Base-by-base conservation (phyloP, 108 stramenopile species). In the Stephanodiscus minutulus region DNA sequence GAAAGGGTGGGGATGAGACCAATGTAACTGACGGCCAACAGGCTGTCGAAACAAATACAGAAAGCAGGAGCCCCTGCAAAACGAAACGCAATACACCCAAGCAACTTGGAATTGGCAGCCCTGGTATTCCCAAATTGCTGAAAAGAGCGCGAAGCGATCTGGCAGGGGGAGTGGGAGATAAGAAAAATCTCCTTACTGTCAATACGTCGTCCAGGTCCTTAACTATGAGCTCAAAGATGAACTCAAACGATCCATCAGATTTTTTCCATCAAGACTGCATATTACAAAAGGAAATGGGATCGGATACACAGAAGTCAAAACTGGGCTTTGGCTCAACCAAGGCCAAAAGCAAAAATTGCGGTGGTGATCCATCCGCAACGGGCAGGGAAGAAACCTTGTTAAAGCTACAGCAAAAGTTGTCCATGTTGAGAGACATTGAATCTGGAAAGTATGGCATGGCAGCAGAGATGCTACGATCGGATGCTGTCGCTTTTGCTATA, bases 391-490 rank as follows among this genome's bases (percentile, higher is more conserved):
- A 70, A 24, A 57, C 65, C 0, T 53, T 78, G 21, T 57, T 52
- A 9, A 78, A 78, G 59, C 52, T 78, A 44, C 60, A 71, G 55
- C 48, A 67, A 72, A 78, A 78, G 50, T 58, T 78, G 24, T 62
- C 66, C 10, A 55, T 78, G 53, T 64, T 78, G 48, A 37, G 70
- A 18, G 77, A 78, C 46, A 78, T 78, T 63, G 77, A 78, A 72
- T 72, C 70, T 0, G 77, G 77, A 55, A 78, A 78, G 33, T 78
- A 56, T 61, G 77, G 77, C 8, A 78, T 70, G 58, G 77, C 65
- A 22, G 77, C 65, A 17, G 77, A 78, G 21, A 78, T 78, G 77
- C 31, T 78, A 65, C 69, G 70, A 28, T 78, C 77, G 17, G 70
- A 78, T 59, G 77, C 77, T 27, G 70, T 78, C 7, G 77, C 77